phyloP scores from a whole-genome alignment of 2,329 filamentous ascomycete species.

The Hypomyces perniciosus region DNA sequence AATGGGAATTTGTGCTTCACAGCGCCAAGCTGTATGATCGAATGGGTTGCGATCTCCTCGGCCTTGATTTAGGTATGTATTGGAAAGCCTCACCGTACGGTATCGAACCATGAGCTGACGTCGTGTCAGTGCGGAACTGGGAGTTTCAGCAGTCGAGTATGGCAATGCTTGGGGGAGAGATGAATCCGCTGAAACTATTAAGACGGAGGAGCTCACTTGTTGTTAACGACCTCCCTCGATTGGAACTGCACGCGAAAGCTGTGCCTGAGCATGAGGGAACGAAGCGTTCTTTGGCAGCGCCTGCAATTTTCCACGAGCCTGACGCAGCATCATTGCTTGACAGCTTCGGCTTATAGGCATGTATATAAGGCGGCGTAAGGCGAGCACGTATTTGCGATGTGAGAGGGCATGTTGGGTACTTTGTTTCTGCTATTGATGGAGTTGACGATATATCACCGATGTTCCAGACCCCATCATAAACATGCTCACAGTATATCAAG shows the following conservation, averaged over 20 bases:
- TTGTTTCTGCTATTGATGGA: too few species aligned
- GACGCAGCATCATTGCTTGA: constrained; percentile 82
- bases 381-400: too few species aligned
- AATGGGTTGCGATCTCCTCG: constrained; percentile 90
- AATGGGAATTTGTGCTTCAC: constrained; percentile 86
- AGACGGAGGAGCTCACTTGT: constrained; percentile 70
- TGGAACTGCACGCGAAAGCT: not conserved
- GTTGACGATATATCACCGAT: too few species aligned
- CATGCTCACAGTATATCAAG: too few species aligned
- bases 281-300: constrained; percentile 47
- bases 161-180: constrained; percentile 37
- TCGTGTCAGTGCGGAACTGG: constrained; percentile 63
- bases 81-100: constrained; percentile 12
- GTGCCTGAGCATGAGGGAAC: constrained; percentile 27
- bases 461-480: too few species aligned
- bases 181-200: constrained; percentile 63
- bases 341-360: constrained; percentile 75
- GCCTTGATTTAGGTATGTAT: constrained; percentile 67
- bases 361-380: not conserved
- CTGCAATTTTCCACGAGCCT: constrained; percentile 87
- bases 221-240: constrained; percentile 63
- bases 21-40: constrained; percentile 78
- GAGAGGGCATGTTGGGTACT: too few species aligned
- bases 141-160: constrained; percentile 59
- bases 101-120: constrained; percentile 14